Base-by-base conservation (phyloP, 2,329 filamentous ascomycete species). In the Monilinia laxa region DNA sequence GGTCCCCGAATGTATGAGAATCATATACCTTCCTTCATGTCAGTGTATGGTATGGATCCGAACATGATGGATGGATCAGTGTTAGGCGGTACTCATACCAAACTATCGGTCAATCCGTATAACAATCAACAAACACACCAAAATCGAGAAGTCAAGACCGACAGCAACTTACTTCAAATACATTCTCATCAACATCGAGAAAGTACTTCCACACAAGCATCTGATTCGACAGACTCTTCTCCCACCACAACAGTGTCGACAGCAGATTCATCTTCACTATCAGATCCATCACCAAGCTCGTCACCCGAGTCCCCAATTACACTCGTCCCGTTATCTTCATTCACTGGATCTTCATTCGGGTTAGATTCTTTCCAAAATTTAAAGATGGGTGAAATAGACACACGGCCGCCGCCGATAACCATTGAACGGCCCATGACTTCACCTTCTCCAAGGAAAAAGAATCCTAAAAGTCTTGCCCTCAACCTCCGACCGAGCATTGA, bases 191-290 rank as follows among this genome's bases (percentile, higher is more conserved):
- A 89, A 75, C 90, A 91, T 76, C 84, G 87, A 76, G 86, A 91
- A 76, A 92, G 90, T 79, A 89, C 87, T n/a, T 93, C 89, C 10
- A 92, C 90, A 3, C 89, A 90, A 70, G 84, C 84, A 65, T 91
- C 90, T 20, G 92, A 91, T 70, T 98, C 95, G 1, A 91, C 91
- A 53, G 93, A 97, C 75, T 97, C 94, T 28, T 98, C 94, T 11
- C 95, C 95, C 1, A 98, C 94, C 10, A 97, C 93, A 4, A 97
- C 94, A 2, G 86, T 95, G 60, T 97, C 93, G 7, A 97, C 92
- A 25, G 92, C 94, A 70, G 94, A 97, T 79, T 96, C 93, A 6
- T 94, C 92, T 11, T 91, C 92, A 40, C 84, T 95, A 59, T 93
- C 93, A 40, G 94, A 98, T 73, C 90, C 92, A 10, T 97, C 94